Conservation (phyloP, 148 eudicot genomes). For the Persicaria maculosa region DNA sequence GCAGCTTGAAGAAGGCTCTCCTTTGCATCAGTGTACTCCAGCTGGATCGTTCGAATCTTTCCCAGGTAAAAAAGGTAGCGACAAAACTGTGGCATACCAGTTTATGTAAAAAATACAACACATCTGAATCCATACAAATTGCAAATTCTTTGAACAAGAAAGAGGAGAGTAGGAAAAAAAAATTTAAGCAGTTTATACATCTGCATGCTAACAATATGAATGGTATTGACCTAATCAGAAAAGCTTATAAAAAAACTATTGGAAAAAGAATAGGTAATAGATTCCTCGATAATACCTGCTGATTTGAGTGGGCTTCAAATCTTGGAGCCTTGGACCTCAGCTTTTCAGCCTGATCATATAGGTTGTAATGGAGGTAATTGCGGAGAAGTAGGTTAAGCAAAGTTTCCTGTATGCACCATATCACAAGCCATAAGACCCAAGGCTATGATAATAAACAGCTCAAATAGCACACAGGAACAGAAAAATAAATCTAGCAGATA, state of each 20-base stretch:
- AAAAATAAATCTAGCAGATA: slow-evolving; percentile 14
- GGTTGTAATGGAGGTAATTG: slow-evolving; percentile 85
- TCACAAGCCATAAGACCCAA: neutral
- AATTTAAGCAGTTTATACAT: too few relatives aligned
- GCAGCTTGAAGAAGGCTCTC: slow-evolving; percentile 97
- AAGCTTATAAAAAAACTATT: neutral
- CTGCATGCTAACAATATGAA: neutral
- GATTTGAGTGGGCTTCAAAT: slow-evolving; percentile 96
- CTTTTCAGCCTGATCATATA: slow-evolving; percentile 92
- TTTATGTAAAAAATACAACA: too few relatives aligned
- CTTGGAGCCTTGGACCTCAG: slow-evolving; percentile 98
- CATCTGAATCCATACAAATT: too few relatives aligned
- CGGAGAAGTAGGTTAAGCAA: slow-evolving; percentile 84
- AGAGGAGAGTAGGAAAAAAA: too few relatives aligned
- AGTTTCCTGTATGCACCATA: slow-evolving; percentile 56
- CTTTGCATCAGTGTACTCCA: slow-evolving; percentile 97
- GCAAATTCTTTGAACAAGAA: too few relatives aligned
- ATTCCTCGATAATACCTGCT: slow-evolving; percentile 48
- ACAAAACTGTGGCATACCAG: slow-evolving; percentile 2
- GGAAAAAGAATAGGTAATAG: neutral
- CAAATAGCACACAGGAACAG: neutral
- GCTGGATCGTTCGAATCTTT: slow-evolving; percentile 90
- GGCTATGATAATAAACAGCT: neutral
- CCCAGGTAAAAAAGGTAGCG: slow-evolving; percentile 26
- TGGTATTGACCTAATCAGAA: neutral